Evolutionary conservation across 441 rosid genomes (phyloP).

Genomic region (Lepidium campestre): DNA sequence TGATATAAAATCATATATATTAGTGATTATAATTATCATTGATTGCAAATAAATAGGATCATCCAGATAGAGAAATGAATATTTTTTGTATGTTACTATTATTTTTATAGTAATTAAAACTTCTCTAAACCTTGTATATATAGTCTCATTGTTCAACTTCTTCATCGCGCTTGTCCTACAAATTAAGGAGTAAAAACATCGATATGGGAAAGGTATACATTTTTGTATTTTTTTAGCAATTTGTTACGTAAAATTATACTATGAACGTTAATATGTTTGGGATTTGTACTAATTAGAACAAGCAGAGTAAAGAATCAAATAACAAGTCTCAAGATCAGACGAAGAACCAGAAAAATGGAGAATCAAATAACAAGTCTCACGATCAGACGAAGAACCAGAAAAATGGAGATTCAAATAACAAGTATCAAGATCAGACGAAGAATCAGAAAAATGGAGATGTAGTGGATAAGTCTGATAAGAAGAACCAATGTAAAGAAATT

Average conservation of each 20-base stretch:
- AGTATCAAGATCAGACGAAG: not conserved
- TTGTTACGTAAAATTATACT: not conserved
- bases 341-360: slow-evolving; percentile 14
- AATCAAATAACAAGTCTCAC: not conserved
- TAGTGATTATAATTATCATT: not conserved
- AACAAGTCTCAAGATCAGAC: not conserved
- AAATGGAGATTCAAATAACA: slow-evolving; percentile 2
- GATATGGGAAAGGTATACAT: slow-evolving; percentile 25
- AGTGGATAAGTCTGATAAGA: slow-evolving; percentile 1
- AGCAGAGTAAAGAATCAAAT: slow-evolving; percentile 3
- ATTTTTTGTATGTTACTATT: slow-evolving; percentile 7
- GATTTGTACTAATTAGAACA: not conserved
- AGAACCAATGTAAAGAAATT: slow-evolving; percentile 30
- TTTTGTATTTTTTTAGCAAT: not conserved
- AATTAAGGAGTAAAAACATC: not conserved
- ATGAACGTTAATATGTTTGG: not conserved
- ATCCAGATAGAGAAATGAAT: slow-evolving; percentile 14
- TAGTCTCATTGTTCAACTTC: not conserved
- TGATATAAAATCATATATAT: not conserved
- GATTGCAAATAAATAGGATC: not conserved
- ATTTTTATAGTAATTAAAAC: not conserved
- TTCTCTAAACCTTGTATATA: not conserved
- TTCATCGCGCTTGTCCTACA: not conserved
- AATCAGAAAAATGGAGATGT: slow-evolving; percentile 11
- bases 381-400: slow-evolving; percentile 15